phyloP scores from a whole-genome alignment of 768 basidiomycete species.

The Amanita exitialis region DNA sequence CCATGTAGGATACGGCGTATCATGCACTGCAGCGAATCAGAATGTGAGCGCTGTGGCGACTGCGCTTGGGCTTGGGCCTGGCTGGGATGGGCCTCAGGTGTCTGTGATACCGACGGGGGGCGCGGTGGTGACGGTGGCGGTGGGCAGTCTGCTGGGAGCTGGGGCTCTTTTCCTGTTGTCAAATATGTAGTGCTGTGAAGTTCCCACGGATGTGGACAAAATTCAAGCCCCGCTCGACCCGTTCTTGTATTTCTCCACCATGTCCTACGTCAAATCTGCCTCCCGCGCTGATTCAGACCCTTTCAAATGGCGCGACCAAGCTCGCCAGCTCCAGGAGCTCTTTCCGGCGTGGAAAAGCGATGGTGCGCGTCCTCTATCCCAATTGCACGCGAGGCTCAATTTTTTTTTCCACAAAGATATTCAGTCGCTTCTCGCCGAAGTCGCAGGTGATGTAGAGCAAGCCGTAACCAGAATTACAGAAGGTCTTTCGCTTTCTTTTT shows the following conservation, averaged over 20 bases:
- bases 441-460: slow-evolving; percentile 55
- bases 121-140: slow-evolving; percentile 32
- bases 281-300: slow-evolving; percentile 27
- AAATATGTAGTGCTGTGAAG: slow-evolving; percentile 30
- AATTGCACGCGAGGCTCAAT: slow-evolving; percentile 16
- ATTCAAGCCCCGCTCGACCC: background rate
- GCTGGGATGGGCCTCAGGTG: slow-evolving; percentile 55
- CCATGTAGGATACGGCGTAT: slow-evolving; percentile 40
- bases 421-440: slow-evolving; percentile 56
- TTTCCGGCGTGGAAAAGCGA: slow-evolving; percentile 66
- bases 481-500: slow-evolving; percentile 29
- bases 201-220: slow-evolving; percentile 13
- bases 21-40: slow-evolving; percentile 31
- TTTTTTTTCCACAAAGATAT: slow-evolving; percentile 39
- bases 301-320: slow-evolving; percentile 42
- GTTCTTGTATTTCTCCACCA: slow-evolving; percentile 23
- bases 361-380: slow-evolving; percentile 28
- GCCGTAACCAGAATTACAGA: slow-evolving; percentile 71
- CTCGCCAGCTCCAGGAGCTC: slow-evolving; percentile 55
- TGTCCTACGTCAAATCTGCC: slow-evolving; percentile 46
- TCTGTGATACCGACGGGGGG: slow-evolving; percentile 32
- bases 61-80: slow-evolving; percentile 32
- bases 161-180: slow-evolving; percentile 42
- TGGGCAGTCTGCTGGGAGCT: slow-evolving; percentile 36
- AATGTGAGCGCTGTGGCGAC: slow-evolving; percentile 28